These are phyloP conservation scores for Ophioceras dolichostomum DNA, from an alignment of 2,329 filamentous ascomycete species.

Conservation along the genomic window DNA sequence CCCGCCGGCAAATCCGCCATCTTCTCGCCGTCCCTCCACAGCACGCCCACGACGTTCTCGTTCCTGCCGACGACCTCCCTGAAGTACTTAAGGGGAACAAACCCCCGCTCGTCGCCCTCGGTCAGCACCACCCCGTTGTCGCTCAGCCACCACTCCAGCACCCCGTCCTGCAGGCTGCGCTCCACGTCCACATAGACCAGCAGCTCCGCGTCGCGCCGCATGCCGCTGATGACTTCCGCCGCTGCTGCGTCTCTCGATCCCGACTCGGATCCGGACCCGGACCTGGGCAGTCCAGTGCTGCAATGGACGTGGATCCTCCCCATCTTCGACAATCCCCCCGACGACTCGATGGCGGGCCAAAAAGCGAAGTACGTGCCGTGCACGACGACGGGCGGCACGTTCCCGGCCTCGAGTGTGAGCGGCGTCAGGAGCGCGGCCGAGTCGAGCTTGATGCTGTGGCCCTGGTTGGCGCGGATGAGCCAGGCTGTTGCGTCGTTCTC, in stretches of 20 bases:
- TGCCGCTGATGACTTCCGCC: conserved; percentile 57
- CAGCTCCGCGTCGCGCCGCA: conserved; percentile 66
- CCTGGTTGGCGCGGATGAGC: conserved; percentile 91
- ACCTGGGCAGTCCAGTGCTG: conserved; percentile 55
- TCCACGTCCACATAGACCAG: conserved; percentile 66
- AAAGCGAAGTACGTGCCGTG: conserved; percentile 83
- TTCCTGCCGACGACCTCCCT: conserved; percentile 54
- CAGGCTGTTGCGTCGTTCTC: conserved; percentile 49
- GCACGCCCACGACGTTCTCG: conserved; percentile 41
- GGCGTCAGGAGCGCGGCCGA: conserved; percentile 59
- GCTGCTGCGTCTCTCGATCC: conserved; percentile 2
- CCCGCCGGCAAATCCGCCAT: conserved; percentile 52
- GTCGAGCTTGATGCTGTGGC: conserved; percentile 71
- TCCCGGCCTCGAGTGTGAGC: conserved; percentile 44
- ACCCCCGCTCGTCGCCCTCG: conserved; percentile 43
- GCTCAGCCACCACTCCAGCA: conserved; percentile 64
- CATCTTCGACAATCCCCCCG: conserved; percentile 74
- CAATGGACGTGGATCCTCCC: conserved; percentile 82
- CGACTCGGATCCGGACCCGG: background rate
- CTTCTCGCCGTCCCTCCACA: conserved; percentile 61
- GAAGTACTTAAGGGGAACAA: conserved; percentile 57
- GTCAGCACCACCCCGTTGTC: conserved; percentile 67
- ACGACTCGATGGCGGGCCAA: conserved; percentile 62
- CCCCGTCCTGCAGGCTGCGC: conserved; percentile 46
- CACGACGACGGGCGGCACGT: conserved; percentile 56